Evolutionary conservation across 306 rosid genomes (phyloP), one percentile per base, ranked within the genome.

Genomic region (Trifolium pratense): DNA sequence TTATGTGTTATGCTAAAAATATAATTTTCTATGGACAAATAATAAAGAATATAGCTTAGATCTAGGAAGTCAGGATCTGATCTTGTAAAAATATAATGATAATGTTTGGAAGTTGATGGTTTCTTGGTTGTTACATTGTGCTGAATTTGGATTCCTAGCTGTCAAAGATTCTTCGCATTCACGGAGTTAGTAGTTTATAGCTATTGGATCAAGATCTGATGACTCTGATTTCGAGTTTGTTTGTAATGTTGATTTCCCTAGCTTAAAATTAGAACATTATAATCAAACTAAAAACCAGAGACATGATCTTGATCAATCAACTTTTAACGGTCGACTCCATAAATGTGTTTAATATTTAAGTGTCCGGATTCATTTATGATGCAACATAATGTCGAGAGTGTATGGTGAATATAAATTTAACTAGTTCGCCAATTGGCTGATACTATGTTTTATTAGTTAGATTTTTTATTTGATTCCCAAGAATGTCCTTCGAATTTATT

Each of bases 11-110:
- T 53, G 45, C 71, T 62, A 6, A 69, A 71, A 56, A 66, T 6
- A 45, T 61, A 8, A 4, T 61, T 9, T 31, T 31, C 0, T 31
- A 31, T 31, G 34, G 34, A 31, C 3, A 31, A 34, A 36, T 1
- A 12, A 49, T 32, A 46, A 49, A 16, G 49, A 66, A 46, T 67
- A 11, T 42, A 14, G 18, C n/a, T 46, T 9, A 65, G 73, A 66
- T 79, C 70, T 73, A 23, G 49, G 31, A 62, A 69, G 5, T 31
- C 43, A 15, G 40, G 80, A 69, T 80, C 73, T 80, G 75, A 68
- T 66, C 55, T 43, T 46, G 18, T 67, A 13, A 17, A 7, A 8
- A 51, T 43, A 13, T 37, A 53, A 53, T 75, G 34, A 53, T 25
- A 65, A 66, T n/a, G 43, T 40, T 63, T 16, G 49, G 59, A 66